Conservation (phyloP, 163 green algal genomes). For the Picocystis sp. region DNA sequence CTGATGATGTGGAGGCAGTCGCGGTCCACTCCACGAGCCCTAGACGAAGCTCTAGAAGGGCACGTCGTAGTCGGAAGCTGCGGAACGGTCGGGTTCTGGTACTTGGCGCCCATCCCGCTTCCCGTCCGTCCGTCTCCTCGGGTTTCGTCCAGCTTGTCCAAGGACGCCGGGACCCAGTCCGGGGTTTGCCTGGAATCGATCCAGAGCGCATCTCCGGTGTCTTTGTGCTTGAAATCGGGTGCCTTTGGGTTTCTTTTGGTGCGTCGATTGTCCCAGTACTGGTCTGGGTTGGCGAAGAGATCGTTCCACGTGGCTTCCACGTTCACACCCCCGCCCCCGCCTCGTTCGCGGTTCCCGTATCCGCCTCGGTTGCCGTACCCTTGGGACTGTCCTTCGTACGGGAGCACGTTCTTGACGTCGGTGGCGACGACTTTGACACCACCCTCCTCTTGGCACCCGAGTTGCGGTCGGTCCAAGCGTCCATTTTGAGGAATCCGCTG, state of each 20-base stretch:
- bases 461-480: constrained; percentile 5
- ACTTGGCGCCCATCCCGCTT: too few species aligned
- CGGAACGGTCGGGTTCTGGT: too few species aligned
- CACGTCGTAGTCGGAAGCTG: too few species aligned
- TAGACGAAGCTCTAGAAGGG: too few species aligned
- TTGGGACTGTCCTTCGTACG: neutral
- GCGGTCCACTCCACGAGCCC: too few species aligned
- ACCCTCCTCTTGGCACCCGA: constrained; percentile 1
- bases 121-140: too few species aligned
- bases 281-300: constrained; percentile 9
- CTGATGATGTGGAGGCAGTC: too few species aligned
- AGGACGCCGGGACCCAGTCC: constrained; percentile 1
- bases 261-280: constrained; percentile 17
- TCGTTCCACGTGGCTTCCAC: constrained; percentile 6
- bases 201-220: constrained; percentile 13
- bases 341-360: neutral
- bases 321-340: neutral
- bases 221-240: constrained; percentile 24
- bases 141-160: constrained; percentile 3
- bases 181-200: constrained; percentile 10
- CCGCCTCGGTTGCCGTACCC: neutral
- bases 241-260: constrained; percentile 12
- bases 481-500: constrained; percentile 5
- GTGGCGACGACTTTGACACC: constrained; percentile 3
- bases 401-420: neutral